Conservation (phyloP, 2,329 filamentous ascomycete species). For the Fusarium decemcellulare region DNA sequence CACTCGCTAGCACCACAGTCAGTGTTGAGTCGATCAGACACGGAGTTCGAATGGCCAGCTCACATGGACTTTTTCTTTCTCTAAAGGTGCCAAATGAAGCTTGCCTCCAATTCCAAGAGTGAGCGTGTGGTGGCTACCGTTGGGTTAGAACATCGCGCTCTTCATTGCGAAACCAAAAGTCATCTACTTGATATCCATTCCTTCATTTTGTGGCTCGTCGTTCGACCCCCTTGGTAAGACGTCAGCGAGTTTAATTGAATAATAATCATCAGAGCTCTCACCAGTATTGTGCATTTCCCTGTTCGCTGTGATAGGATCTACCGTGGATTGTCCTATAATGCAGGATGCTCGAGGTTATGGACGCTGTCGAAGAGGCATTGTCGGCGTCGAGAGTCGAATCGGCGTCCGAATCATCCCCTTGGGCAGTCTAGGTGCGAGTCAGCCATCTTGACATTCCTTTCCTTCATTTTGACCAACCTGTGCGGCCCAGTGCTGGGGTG, state of each 20-base stretch:
- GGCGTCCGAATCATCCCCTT: not conserved
- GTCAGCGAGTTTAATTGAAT: not conserved
- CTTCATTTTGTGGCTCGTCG: slow-evolving; percentile 37
- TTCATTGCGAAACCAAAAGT: accelerated
- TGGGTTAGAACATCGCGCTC: not conserved
- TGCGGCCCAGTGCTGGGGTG: slow-evolving; percentile 37
- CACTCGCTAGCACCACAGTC: slow-evolving; percentile 18
- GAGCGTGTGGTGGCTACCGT: slow-evolving; percentile 35
- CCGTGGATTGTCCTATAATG: slow-evolving; percentile 42
- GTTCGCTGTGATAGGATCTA: slow-evolving; percentile 42
- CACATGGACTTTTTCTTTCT: slow-evolving; percentile 45
- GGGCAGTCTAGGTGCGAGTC: not conserved
- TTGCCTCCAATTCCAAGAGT: slow-evolving; percentile 40
- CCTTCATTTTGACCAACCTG: slow-evolving; percentile 20
- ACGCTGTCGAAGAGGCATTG: slow-evolving; percentile 35
- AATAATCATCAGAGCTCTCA: not conserved
- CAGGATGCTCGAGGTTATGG: slow-evolving; percentile 39
- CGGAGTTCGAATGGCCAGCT: accelerated
- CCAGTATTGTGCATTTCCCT: slow-evolving; percentile 46
- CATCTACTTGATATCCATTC: slow-evolving; percentile 38
- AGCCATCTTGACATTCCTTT: not conserved
- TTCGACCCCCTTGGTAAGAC: slow-evolving; percentile 35
- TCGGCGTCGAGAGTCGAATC: slow-evolving; percentile 22
- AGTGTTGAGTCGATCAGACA: slow-evolving; percentile 20
- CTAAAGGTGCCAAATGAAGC: slow-evolving; percentile 34